Evolutionary conservation across 164 flowering plant genomes (phyloP), one percentile per base, ranked within the genome.

Genomic region (Annona squamosa): DNA sequence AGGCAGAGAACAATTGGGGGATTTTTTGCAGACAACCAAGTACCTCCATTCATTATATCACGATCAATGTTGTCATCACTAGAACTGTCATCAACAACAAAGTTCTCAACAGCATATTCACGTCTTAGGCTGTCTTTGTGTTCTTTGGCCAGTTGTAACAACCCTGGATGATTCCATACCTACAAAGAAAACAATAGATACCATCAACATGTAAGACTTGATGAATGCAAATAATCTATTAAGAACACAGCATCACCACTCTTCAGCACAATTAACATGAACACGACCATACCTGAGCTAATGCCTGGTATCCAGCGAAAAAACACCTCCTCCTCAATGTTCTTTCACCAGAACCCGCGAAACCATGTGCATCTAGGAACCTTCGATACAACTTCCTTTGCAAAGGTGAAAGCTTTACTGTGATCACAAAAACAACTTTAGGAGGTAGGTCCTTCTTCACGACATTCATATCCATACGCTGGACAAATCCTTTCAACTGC

Each of bases 91-190:
- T 90, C 97, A 6, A 80, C 89, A 76, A 87, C 84, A 80, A 88
- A 85, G 78, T 80, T 88, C 68, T 94, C 98, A 71, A 85, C 82
- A 76, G 85, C 83, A 74, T 85, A 92, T 78, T 88, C 99, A 72
- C 81, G 88, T 69, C 82, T 86, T 1, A 64, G 77, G 75, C 70
- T 75, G 67, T 83, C 86, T 80, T 75, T 87, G 74, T 84, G 88
- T 71, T 88, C 94, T 85, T 90, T 89, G 79, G 77, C 85, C 81
- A 91, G 70, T 84, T 90, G 97, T 86, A 93, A 79, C 72, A 96
- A 86, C 70, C 99, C 92, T 77, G 99, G 99, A 84, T 96, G 99
- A 82, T 93, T 96, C 94, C 97, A 96, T 81, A 96, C 89, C 99
- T 96, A 84, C 64, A 17, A 83, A 6, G 57, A 10, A 62, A 80